phyloP scores from a whole-genome alignment of 805 yeast genomes.

The Saccharomycopsis olivae region DNA sequence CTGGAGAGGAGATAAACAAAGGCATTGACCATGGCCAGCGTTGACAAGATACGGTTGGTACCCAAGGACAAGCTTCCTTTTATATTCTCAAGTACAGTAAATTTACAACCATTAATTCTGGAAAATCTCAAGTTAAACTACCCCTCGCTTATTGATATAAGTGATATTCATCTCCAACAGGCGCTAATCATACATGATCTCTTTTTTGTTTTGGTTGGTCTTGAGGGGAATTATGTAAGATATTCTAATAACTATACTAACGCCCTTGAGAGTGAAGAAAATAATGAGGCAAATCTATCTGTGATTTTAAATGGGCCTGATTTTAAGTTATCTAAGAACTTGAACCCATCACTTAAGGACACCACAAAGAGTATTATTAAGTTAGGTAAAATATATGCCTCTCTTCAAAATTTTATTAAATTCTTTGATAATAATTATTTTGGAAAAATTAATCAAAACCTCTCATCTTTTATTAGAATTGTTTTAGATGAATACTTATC shows the following conservation, averaged over 20 bases:
- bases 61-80: too few species aligned
- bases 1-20: too few species aligned
- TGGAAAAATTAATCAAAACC: constrained; percentile 67
- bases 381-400: constrained; percentile 52
- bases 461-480: constrained; percentile 49
- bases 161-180: constrained; percentile 29
- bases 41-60: too few species aligned
- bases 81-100: constrained; percentile 7
- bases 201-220: constrained; percentile 53
- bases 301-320: constrained; percentile 57
- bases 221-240: constrained; percentile 70
- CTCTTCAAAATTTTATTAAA: constrained; percentile 51
- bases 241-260: constrained; percentile 55
- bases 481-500: constrained; percentile 30
- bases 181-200: constrained; percentile 63
- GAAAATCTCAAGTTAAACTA: constrained; percentile 3
- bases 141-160: constrained; percentile 10
- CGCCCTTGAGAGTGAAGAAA: background rate
- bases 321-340: constrained; percentile 55
- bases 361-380: constrained; percentile 50
- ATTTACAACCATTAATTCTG: constrained; percentile 4
- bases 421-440: constrained; percentile 40
- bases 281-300: constrained; percentile 11
- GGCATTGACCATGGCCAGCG: too few species aligned
- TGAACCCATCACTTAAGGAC: constrained; percentile 67